phyloP scores from a whole-genome alignment of 805 yeast species.

The Ogataea methanolica region DNA sequence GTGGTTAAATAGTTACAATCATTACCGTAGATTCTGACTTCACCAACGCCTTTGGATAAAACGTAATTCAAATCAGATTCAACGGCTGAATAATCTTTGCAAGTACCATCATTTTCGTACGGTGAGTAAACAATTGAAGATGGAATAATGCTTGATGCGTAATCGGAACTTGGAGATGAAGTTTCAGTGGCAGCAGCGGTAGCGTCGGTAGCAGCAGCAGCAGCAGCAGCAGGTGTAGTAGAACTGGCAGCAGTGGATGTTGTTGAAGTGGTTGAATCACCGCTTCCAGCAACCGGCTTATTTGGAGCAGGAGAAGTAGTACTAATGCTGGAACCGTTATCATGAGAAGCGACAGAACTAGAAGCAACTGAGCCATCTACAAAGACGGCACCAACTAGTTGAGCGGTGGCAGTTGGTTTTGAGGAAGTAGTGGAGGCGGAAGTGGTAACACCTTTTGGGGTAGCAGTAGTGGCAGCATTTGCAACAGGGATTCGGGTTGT shows the following conservation, averaged over 20 bases:
- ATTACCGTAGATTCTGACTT: slow-evolving; percentile 77
- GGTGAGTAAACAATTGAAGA: slow-evolving; percentile 72
- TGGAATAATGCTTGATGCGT: slow-evolving; percentile 37
- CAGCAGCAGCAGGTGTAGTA: slow-evolving; percentile 23
- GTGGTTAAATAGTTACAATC: slow-evolving; percentile 72
- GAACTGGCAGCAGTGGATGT: slow-evolving; percentile 12
- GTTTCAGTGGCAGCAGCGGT: slow-evolving; percentile 33
- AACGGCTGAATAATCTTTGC: slow-evolving; percentile 58
- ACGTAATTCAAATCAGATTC: slow-evolving; percentile 55
- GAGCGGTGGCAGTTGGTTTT: neutral
- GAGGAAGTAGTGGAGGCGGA: slow-evolving; percentile 5
- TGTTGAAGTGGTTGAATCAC: slow-evolving; percentile 6
- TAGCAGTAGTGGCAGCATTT: slow-evolving; percentile 5
- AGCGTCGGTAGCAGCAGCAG: slow-evolving; percentile 13
- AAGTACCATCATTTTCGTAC: slow-evolving; percentile 59
- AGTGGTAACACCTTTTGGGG: slow-evolving; percentile 4
- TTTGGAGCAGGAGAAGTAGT: neutral
- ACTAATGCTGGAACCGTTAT: neutral
- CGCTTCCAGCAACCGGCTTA: slow-evolving; percentile 1
- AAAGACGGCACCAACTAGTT: slow-evolving; percentile 5
- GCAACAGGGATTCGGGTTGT: slow-evolving; percentile 11
- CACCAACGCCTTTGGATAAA: slow-evolving; percentile 53
- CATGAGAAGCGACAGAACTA: slow-evolving; percentile 1
- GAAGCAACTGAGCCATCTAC: slow-evolving; percentile 1
- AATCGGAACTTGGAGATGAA: slow-evolving; percentile 27